Evolutionary conservation across 2,329 filamentous ascomycete species (phyloP).

Genomic region (Fusarium azukiicola): DNA sequence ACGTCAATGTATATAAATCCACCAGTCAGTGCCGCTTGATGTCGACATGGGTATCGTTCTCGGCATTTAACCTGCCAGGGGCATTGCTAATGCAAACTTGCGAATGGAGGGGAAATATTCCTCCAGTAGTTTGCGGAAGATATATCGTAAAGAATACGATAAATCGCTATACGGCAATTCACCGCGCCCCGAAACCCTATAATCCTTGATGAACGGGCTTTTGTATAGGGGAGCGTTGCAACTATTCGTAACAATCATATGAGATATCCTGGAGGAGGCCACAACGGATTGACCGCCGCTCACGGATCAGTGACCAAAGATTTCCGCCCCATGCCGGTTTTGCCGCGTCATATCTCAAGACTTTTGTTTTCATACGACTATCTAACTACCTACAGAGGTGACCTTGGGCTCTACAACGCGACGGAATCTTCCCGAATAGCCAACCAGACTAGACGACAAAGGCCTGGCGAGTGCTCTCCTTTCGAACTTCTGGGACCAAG

Average conservation of each 20-base stretch:
- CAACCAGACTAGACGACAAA: not conserved
- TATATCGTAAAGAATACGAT: constrained; percentile 3
- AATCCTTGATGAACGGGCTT: not conserved
- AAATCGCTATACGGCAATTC: not conserved
- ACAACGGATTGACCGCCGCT: not conserved
- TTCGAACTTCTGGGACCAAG: not conserved
- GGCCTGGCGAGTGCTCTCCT: constrained; percentile 10
- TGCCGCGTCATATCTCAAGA: not conserved
- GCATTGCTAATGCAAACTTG: not conserved
- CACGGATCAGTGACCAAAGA: not conserved
- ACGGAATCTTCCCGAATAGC: too few species aligned
- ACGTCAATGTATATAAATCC: not conserved
- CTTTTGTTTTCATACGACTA: not conserved
- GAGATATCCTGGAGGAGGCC: too few species aligned
- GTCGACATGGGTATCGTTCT: not conserved
- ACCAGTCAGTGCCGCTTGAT: not conserved
- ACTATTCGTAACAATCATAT: not conserved
- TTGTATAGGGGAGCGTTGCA: not conserved
- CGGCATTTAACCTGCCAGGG: not conserved
- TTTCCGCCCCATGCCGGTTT: not conserved
- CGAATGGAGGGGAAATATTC: not conserved
- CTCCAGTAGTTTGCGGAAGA: not conserved
- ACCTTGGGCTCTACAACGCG: too few species aligned
- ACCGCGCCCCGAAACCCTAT: not conserved
- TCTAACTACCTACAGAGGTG: too few species aligned